Conservation (phyloP, 1,284 basidiomycete genomes). For the Mycena citricolor region DNA sequence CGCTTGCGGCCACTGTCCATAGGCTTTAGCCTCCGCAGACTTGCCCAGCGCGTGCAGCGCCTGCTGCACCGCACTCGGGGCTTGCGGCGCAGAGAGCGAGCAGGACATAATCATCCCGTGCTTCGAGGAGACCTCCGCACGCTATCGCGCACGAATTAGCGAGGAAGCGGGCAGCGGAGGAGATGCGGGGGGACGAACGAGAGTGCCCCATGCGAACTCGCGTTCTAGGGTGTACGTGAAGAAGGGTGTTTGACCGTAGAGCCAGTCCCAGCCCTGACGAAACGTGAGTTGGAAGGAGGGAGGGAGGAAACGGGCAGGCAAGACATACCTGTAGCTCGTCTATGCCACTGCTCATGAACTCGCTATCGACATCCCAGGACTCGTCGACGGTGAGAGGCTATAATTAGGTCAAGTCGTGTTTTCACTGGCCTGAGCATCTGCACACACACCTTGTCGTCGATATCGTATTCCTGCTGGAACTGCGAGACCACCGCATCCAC, state of each 20-base stretch:
- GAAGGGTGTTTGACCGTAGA: conserved; percentile 92
- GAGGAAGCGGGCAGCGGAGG: not conserved
- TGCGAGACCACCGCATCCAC: conserved; percentile 68
- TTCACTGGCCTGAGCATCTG: conserved; percentile 1
- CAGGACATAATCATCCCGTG: conserved; percentile 63
- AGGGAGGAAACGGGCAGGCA: conserved; percentile 15
- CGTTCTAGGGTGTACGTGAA: conserved; percentile 65
- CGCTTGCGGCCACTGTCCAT: conserved; percentile 8
- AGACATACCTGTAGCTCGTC: conserved; percentile 70
- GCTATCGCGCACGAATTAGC: conserved; percentile 33
- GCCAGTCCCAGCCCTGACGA: conserved; percentile 87
- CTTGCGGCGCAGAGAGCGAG: conserved; percentile 27
- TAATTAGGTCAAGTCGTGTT: conserved; percentile 5
- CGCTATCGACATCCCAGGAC: conserved; percentile 43
- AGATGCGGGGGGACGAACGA: conserved; percentile 45
- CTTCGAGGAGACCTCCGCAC: conserved; percentile 54
- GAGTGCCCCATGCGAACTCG: conserved; percentile 58
- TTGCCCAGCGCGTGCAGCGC: conserved; percentile 1
- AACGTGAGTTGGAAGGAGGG: conserved; percentile 2
- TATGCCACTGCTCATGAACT: conserved; percentile 67
- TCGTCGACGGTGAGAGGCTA: conserved; percentile 40
- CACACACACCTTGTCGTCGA: conserved; percentile 44
- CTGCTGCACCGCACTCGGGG: not conserved
- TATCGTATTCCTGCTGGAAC: conserved; percentile 67
- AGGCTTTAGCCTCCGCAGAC: conserved; percentile 4